phyloP scores from a whole-genome alignment of 2,329 filamentous ascomycete genomes.

The Penicillium fuscoglaucum region DNA sequence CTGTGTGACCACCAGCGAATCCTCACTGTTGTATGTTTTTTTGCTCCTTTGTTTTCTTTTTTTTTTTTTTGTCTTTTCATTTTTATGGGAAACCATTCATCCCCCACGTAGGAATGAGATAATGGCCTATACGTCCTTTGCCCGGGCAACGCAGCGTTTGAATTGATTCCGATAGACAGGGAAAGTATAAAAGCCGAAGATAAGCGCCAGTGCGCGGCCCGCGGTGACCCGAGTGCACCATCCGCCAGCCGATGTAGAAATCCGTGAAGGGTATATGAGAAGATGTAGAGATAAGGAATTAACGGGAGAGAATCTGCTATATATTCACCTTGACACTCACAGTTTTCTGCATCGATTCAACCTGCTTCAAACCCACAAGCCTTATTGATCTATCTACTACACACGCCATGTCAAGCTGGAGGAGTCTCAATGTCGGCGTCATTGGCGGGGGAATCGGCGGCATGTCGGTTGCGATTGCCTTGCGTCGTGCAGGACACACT shows the following conservation, averaged over 20 bases:
- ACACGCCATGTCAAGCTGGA: constrained; percentile 40
- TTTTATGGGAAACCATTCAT: no score
- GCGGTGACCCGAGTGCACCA: constrained; percentile 14
- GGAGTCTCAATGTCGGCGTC: constrained; percentile 48
- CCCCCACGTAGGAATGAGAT: no score
- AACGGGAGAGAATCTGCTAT: neutral
- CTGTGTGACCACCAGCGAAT: no score
- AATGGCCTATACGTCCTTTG: no score
- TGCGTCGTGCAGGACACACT: constrained; percentile 55
- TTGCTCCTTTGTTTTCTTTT: no score
- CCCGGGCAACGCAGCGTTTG: neutral
- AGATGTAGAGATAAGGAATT: neutral
- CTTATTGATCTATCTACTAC: neutral
- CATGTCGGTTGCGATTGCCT: constrained; percentile 52
- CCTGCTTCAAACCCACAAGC: no score
- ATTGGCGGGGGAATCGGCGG: constrained; percentile 58
- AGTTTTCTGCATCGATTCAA: neutral
- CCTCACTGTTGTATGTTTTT: no score
- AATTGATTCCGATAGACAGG: neutral
- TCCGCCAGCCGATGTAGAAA: constrained; percentile 13
- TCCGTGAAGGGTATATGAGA: neutral
- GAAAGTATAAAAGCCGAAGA: neutral
- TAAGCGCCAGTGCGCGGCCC: constrained; percentile 21
- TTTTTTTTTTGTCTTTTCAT: no score
- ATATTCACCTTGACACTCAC: neutral